Conservation (phyloP, 139 green algal genomes). For the Coccomyxa sp. region DNA sequence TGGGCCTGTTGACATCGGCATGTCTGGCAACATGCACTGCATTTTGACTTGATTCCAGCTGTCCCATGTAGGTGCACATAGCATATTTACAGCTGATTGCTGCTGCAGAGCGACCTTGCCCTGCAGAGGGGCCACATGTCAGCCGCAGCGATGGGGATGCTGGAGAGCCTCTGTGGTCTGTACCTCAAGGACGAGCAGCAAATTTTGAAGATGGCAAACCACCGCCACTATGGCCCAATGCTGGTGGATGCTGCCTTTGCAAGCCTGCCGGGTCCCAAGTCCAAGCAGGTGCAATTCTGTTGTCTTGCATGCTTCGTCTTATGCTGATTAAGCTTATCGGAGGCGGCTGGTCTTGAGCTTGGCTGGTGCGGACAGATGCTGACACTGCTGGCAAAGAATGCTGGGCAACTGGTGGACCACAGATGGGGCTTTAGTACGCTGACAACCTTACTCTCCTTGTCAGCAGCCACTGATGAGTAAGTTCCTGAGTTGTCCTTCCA, state of each 20-base stretch:
- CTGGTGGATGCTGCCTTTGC: neutral
- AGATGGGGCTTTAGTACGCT: too few species aligned
- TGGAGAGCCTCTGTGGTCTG: neutral
- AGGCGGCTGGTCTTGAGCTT: too few species aligned
- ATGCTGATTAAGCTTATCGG: too few species aligned
- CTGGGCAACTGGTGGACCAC: too few species aligned
- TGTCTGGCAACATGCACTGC: neutral
- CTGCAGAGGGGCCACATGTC: neutral
- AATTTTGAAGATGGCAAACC: neutral
- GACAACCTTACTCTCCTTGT: too few species aligned
- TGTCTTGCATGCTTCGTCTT: too few species aligned
- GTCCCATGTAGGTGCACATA: neutral
- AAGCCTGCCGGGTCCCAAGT: slow-evolving; percentile 3
- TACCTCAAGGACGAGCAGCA: slow-evolving; percentile 1
- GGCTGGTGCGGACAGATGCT: too few species aligned
- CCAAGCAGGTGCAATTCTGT: neutral
- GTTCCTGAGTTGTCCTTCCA: too few species aligned
- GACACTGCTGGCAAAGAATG: too few species aligned
- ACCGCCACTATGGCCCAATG: neutral
- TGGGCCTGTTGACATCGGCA: neutral
- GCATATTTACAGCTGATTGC: neutral
- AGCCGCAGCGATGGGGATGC: neutral
- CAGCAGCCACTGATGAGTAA: too few species aligned
- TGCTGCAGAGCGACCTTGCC: neutral
- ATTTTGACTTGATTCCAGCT: neutral